Evolutionary conservation across 495 filamentous ascomycete species (phyloP).

Genomic region (Clohesyomyces aquaticus): DNA sequence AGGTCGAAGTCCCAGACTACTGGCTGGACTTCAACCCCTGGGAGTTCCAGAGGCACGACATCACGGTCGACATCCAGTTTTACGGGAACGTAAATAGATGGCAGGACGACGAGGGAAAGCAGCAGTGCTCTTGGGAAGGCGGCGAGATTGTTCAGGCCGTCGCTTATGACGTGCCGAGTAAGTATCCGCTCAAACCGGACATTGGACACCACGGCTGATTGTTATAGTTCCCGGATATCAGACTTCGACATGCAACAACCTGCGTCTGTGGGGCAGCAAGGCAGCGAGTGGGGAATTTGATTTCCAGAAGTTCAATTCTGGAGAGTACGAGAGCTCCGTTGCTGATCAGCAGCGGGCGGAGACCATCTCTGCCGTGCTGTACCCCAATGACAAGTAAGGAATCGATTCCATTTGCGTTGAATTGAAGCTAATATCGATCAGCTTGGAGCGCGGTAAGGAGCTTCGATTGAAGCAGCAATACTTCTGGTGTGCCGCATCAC

Average conservation of each 20-base stretch:
- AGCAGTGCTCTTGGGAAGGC: conserved; percentile 76
- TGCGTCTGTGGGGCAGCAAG: conserved; percentile 95
- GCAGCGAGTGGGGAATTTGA: conserved; percentile 96
- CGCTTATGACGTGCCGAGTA: conserved; percentile 87
- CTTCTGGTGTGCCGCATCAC: conserved; percentile 98
- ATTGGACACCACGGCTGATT: conserved; percentile 18
- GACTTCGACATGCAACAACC: conserved; percentile 91
- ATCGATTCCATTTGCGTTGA: background rate
- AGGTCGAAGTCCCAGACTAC: conserved; percentile 97
- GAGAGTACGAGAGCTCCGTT: conserved; percentile 96
- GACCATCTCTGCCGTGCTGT: conserved; percentile 96
- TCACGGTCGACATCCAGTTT: conserved; percentile 95
- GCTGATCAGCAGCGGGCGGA: conserved; percentile 94
- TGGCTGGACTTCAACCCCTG: conserved; percentile 99
- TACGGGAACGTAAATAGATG: conserved; percentile 79
- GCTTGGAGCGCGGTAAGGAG: conserved; percentile 91
- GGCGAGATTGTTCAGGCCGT: conserved; percentile 92
- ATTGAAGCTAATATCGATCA: conserved; percentile 16
- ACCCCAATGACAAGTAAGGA: conserved; percentile 85
- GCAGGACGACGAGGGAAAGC: conserved; percentile 75
- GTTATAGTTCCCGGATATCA: conserved; percentile 74
- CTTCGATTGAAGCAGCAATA: conserved; percentile 98
- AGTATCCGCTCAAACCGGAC: conserved; percentile 14
- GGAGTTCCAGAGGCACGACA: conserved; percentile 95
- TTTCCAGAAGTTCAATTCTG: conserved; percentile 99